These are phyloP conservation scores for Crataegus laevigata DNA, from an alignment of 306 rosid species.

Conservation along the genomic window DNA sequence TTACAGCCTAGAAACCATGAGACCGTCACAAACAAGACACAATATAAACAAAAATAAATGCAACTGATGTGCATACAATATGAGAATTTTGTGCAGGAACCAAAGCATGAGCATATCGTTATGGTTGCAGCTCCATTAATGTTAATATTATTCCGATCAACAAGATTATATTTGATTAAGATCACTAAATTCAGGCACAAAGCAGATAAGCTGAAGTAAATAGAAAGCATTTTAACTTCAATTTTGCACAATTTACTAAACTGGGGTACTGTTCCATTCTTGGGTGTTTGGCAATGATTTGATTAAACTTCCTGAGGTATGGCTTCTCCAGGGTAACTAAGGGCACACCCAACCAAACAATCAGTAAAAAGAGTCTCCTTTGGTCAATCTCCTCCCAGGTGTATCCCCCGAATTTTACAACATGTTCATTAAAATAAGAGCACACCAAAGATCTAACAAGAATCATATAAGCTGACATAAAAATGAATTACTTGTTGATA, in stretches of 20 bases:
- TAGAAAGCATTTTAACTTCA: not conserved
- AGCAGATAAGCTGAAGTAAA: not conserved
- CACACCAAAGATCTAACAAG: not conserved
- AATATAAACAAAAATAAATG: not conserved
- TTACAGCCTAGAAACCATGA: not conserved
- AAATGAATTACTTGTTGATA: not conserved
- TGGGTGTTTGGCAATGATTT: not conserved
- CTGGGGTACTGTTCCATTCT: not conserved
- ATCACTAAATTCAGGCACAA: not conserved
- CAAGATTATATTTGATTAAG: not conserved
- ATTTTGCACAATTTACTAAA: not conserved
- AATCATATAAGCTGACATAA: not conserved
- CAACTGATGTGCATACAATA: not conserved
- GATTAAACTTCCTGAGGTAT: not conserved
- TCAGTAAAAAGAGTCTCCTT: not conserved
- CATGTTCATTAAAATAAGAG: not conserved
- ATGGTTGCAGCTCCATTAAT: not conserved
- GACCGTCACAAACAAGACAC: not conserved
- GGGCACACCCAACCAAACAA: not conserved
- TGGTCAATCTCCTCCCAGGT: not conserved
- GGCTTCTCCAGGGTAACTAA: not conserved
- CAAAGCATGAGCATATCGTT: not conserved
- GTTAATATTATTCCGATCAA: not conserved
- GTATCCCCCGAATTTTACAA: not conserved
- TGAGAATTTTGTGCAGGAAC: not conserved